A percentile compares a stretch with the other conserved stretches of the same genome.
Conservation (phyloP, 2,329 filamentous ascomycete species). For the Pestalotiopsis sp. region DNA sequence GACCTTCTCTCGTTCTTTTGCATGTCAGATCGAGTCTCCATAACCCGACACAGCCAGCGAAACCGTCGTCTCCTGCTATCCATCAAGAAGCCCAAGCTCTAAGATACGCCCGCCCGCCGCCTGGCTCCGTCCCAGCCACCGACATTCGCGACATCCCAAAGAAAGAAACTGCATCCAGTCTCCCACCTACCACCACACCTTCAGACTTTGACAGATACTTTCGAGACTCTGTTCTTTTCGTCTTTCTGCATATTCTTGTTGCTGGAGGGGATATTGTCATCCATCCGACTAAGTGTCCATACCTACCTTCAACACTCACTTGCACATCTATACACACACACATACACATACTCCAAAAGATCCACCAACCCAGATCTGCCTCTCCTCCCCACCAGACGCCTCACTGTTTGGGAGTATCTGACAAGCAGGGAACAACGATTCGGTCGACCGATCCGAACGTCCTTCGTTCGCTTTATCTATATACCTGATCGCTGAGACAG, state of each 20-base stretch:
- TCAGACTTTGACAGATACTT: background rate
- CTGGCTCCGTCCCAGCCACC: background rate
- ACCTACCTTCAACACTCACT: constrained; percentile 6
- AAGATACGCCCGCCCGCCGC: background rate
- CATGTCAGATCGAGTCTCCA: background rate
- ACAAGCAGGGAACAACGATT: constrained; percentile 10
- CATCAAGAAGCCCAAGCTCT: background rate
- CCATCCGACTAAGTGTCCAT: constrained; percentile 11
- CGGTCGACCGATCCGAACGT: background rate
- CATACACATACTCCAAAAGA: background rate
- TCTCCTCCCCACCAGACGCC: background rate
- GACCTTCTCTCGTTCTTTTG: background rate
- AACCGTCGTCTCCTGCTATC: background rate
- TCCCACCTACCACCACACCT: background rate
- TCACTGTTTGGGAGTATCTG: constrained; percentile 8
- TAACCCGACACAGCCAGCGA: background rate
- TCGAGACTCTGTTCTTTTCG: background rate
- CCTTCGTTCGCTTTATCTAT: background rate
- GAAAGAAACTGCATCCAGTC: background rate
- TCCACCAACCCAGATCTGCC: background rate
- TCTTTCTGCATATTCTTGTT: background rate
- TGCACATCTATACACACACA: constrained; percentile 6
- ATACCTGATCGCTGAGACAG: constrained; percentile 7
- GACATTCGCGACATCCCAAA: background rate
- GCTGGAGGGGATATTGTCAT: background rate